Base-by-base conservation (phyloP, 1,284 basidiomycete species). In the Cutaneotrichosporon cavernicola region DNA sequence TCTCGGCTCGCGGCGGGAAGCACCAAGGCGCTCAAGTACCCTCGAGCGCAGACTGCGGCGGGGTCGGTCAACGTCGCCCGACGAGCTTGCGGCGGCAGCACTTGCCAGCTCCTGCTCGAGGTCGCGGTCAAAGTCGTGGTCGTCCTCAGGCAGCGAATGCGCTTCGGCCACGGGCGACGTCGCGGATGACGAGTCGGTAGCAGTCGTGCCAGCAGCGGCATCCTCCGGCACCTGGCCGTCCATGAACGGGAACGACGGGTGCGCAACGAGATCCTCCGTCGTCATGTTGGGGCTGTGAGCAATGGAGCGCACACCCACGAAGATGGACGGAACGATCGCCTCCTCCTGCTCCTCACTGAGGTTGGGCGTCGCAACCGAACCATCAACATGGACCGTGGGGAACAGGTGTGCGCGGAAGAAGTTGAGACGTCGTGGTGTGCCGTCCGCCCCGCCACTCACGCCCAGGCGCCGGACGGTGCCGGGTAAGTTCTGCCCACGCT, bases 351-450 rank as follows among this genome's bases (percentile, higher is more conserved):
- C 50, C 2, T 57, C 53, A 1, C 60, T 60, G 8, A 60, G 53
- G 8, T 64, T 56, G 30, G 60, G 50, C 10, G 58, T 22, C 11
- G 18, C 58, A 21, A 30, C 31, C 55, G 57, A 47, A 13, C 60
- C 66, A n/a, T 63, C 47, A 9, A 40, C 56, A n/a, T 67, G 63
- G 5, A 71, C 63, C 3, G 77, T 70, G 8, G 79, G 76, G 67
- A 80, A 80, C 18, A 77, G 65, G 60, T 79, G 78, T 8, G 77
- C 77, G n/a, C 79, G 72, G 77, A 80, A 80, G 62, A 80, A 79
- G 69, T 79, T 80, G 59, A 80, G 72, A n/a, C 73, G 69, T 14
- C 76, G 69, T 0, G 76, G 73, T 8, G 62, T 55, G 43, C 73
- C 73, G 18, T 74, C 69, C 1, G 50, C 47, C 13, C 73, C 74